Percentiles rank a stretch among this genome's conserved stretches.
phyloP scores from a whole-genome alignment of 805 yeast genomes.

The Metschnikowia henanensis region DNA sequence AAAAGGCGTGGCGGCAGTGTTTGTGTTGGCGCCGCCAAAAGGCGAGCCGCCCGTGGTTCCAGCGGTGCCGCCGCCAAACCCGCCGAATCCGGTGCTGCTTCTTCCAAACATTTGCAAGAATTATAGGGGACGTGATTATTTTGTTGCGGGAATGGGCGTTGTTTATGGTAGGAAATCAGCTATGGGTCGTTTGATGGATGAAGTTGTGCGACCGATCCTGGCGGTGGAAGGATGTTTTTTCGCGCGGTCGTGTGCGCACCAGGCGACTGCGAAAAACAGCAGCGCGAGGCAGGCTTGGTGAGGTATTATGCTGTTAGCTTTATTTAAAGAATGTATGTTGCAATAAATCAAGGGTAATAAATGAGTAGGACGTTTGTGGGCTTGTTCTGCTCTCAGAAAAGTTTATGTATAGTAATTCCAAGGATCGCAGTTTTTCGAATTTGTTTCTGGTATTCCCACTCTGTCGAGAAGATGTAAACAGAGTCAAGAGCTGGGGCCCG shows the following conservation, averaged over 20 bases:
- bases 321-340: too few species aligned
- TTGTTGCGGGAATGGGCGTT: background rate
- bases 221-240: background rate
- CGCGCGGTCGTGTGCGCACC: background rate
- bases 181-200: background rate
- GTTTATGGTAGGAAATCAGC: background rate
- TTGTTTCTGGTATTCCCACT: too few species aligned
- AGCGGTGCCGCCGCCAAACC: slow-evolving; percentile 34
- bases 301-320: too few species aligned
- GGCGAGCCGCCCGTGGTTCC: slow-evolving; percentile 16
- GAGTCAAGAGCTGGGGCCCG: too few species aligned
- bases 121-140: background rate
- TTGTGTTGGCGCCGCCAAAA: slow-evolving; percentile 10
- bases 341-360: too few species aligned
- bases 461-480: too few species aligned
- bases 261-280: background rate
- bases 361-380: too few species aligned
- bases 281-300: too few species aligned
- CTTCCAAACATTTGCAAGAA: slow-evolving; percentile 45
- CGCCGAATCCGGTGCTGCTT: slow-evolving; percentile 52
- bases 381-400: too few species aligned
- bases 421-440: too few species aligned
- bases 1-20: slow-evolving; percentile 19
- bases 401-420: too few species aligned
- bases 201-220: background rate